phyloP scores from a whole-genome alignment of 1,284 basidiomycete genomes.

The Ganoderma lingzhi region DNA sequence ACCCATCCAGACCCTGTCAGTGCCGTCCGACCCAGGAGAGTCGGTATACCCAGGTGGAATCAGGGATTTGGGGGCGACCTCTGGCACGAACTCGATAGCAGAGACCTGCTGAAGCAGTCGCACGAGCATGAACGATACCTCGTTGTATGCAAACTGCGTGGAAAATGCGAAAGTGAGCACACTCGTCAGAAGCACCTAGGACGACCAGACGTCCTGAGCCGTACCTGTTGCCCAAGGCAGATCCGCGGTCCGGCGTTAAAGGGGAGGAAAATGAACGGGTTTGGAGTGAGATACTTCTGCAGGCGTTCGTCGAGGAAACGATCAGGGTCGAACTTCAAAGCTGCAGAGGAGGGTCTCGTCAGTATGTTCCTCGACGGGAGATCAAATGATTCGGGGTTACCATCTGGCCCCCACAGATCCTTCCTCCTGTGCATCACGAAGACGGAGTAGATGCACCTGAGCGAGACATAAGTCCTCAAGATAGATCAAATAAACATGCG shows the following conservation, averaged over 20 bases:
- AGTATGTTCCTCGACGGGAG: not conserved
- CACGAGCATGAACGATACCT: slow-evolving; percentile 71
- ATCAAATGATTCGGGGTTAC: slow-evolving; percentile 38
- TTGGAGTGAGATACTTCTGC: slow-evolving; percentile 46
- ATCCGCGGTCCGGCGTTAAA: slow-evolving; percentile 60
- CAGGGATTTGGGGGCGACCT: slow-evolving; percentile 45
- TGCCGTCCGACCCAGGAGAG: slow-evolving; percentile 44
- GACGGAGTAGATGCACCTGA: slow-evolving; percentile 58
- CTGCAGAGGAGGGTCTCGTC: not conserved
- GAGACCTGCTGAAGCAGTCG: slow-evolving; percentile 69
- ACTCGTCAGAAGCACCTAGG: not conserved
- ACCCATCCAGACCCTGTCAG: slow-evolving; percentile 61
- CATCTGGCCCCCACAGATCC: slow-evolving; percentile 75
- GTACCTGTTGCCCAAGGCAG: slow-evolving; percentile 55
- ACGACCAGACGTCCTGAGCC: not conserved
- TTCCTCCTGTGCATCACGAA: slow-evolving; percentile 68
- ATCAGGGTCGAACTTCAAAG: slow-evolving; percentile 52
- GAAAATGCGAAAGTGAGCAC: too few species aligned
- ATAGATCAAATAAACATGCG: not conserved
- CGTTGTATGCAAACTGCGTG: slow-evolving; percentile 71
- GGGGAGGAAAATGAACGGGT: slow-evolving; percentile 57
- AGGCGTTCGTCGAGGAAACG: slow-evolving; percentile 50
- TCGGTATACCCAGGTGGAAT: slow-evolving; percentile 31
- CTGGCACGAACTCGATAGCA: slow-evolving; percentile 50
- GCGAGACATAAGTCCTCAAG: not conserved